Conservation (phyloP, 495 filamentous ascomycete genomes). For the Baudoinia panamericana region DNA sequence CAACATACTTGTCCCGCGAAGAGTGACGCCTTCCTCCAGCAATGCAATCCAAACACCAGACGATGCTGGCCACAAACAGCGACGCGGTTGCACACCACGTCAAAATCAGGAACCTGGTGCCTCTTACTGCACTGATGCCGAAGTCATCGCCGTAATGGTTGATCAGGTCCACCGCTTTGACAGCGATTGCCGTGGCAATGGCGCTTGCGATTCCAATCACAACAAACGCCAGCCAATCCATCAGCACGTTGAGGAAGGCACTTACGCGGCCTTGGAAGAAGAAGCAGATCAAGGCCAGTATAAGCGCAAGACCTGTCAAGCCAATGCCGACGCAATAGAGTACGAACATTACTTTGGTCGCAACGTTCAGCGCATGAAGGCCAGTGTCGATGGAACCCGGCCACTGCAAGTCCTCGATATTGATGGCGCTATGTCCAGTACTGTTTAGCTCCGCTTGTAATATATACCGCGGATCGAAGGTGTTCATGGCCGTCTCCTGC, state of each 20-base stretch:
- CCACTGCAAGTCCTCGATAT: constrained; percentile 45
- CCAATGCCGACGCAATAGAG: constrained; percentile 52
- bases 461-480: constrained; percentile 47
- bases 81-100: constrained; percentile 46
- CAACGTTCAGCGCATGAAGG: constrained; percentile 37
- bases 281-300: constrained; percentile 36
- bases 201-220: constrained; percentile 47
- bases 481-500: constrained; percentile 38
- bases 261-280: constrained; percentile 29
- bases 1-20: background rate
- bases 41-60: constrained; percentile 30
- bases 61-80: constrained; percentile 34
- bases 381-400: constrained; percentile 48
- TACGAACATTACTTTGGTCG: constrained; percentile 42
- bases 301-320: constrained; percentile 42
- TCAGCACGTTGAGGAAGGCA: constrained; percentile 33
- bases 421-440: constrained; percentile 40
- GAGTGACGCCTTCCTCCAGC: background rate
- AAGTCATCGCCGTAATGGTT: constrained; percentile 45
- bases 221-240: constrained; percentile 35
- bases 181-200: constrained; percentile 46
- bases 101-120: constrained; percentile 44
- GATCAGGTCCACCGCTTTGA: constrained; percentile 43
- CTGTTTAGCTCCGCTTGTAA: constrained; percentile 39
- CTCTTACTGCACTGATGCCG: constrained; percentile 40